These are phyloP conservation scores for Tolypocladium ophioglossoides DNA, from an alignment of 2,329 filamentous ascomycete genomes.

Conservation along the genomic window DNA sequence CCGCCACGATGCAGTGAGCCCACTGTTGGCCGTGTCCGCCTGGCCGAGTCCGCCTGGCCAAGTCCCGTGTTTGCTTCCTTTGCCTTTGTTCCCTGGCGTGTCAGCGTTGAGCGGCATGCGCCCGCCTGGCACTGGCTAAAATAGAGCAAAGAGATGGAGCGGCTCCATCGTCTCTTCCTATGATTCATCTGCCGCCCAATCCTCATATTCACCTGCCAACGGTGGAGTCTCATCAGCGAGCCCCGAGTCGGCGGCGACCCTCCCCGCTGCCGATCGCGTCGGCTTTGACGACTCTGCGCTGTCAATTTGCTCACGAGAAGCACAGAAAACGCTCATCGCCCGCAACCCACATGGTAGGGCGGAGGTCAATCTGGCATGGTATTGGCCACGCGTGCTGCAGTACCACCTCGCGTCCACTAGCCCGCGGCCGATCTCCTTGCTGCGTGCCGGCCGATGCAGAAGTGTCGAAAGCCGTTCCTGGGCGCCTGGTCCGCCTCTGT, in stretches of 20 bases:
- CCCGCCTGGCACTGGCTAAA: not conserved
- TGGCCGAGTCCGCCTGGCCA: no score
- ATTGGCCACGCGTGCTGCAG: not conserved
- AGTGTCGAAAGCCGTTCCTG: not conserved
- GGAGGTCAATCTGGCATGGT: not conserved
- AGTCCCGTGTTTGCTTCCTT: no score
- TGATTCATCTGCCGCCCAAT: no score
- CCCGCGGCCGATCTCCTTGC: no score
- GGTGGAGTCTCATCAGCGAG: not conserved
- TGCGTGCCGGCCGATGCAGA: no score
- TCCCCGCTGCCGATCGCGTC: not conserved
- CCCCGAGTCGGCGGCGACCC: not conserved
- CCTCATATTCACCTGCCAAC: not conserved
- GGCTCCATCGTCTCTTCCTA: not conserved
- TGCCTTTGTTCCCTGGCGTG: no score
- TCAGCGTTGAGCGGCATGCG: no score
- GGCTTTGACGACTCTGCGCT: not conserved
- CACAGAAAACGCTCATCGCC: not conserved
- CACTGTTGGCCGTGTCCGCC: no score
- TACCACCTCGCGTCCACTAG: no score
- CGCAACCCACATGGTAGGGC: not conserved
- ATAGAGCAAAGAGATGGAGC: not conserved
- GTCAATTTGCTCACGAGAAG: not conserved
- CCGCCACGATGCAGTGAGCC: no score
- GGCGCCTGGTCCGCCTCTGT: not conserved